Evolutionary conservation across 768 basidiomycete species (phyloP).

Genomic region (Lactarius quietus): DNA sequence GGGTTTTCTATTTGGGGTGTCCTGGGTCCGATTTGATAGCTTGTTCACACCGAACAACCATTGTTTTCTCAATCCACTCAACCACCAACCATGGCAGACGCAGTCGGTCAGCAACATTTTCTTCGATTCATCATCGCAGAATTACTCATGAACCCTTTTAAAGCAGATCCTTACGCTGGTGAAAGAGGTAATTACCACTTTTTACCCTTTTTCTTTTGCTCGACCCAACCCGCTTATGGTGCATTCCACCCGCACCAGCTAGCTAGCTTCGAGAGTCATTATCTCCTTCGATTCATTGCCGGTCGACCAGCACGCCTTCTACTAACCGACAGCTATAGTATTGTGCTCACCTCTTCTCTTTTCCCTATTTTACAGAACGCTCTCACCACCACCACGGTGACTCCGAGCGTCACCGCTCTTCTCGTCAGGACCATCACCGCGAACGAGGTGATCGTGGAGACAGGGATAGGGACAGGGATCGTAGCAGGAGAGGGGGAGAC

Average conservation of each 20-base stretch:
- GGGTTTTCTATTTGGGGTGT: background rate
- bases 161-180: conserved; percentile 4
- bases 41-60: background rate
- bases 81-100: conserved; percentile 20
- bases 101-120: conserved; percentile 8
- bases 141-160: background rate
- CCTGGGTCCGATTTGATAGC: conserved; percentile 9
- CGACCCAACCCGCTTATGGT: conserved; percentile 29
- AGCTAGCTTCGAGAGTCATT: conserved; percentile 27
- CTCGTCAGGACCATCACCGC: conserved; percentile 31
- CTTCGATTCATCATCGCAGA: background rate
- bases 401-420: conserved; percentile 29
- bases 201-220: conserved; percentile 21
- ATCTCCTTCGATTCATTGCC: conserved; percentile 23
- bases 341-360: conserved; percentile 23
- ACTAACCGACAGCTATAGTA: conserved; percentile 21
- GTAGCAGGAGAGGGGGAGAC: conserved; percentile 28
- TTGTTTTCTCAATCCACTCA: background rate
- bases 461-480: conserved; percentile 34
- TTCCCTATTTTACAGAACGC: conserved; percentile 25
- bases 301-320: conserved; percentile 19
- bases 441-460: conserved; percentile 35
- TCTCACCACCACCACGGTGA: conserved; percentile 29
- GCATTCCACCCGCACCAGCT: conserved; percentile 29
- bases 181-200: conserved; percentile 24